phyloP scores from a whole-genome alignment of 352 stramenopile genomes.

The Phytophthora pluvialis region DNA sequence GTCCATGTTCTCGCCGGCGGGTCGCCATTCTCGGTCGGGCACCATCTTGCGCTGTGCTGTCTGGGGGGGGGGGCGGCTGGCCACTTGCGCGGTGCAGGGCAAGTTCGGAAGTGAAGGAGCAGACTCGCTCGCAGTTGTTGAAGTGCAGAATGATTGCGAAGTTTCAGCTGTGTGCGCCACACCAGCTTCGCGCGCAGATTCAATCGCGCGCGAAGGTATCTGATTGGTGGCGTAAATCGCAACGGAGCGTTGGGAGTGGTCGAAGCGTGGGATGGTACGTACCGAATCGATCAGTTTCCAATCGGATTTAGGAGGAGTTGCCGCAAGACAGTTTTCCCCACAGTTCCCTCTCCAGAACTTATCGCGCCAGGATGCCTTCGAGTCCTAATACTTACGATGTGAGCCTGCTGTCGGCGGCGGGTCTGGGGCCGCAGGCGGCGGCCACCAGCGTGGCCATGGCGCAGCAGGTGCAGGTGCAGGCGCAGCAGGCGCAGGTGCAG shows the following conservation, averaged over 20 bases:
- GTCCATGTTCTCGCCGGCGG: constrained; percentile 74
- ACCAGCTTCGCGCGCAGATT: neutral
- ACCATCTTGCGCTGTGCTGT: constrained; percentile 47
- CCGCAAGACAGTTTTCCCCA: constrained; percentile 11
- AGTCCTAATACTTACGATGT: constrained; percentile 81
- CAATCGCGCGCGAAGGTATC: constrained; percentile 7
- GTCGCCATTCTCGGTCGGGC: constrained; percentile 66
- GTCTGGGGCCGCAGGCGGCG: constrained; percentile 11
- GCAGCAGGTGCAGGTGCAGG: constrained; percentile 41
- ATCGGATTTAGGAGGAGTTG: constrained; percentile 17
- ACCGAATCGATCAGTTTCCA: neutral
- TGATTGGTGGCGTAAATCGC: constrained; percentile 1
- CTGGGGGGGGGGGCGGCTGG: no score
- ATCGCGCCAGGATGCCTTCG: constrained; percentile 69
- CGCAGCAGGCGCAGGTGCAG: constrained; percentile 30
- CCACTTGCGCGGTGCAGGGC: neutral
- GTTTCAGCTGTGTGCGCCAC: constrained; percentile 10
- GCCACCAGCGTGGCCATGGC: constrained; percentile 35
- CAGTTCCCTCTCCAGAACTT: constrained; percentile 54
- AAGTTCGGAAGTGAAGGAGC: constrained; percentile 16
- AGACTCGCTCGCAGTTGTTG: constrained; percentile 10
- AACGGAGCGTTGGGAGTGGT: neutral
- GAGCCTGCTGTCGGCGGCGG: constrained; percentile 27
- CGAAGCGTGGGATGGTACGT: neutral
- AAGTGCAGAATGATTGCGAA: constrained; percentile 19